These are phyloP conservation scores for Puya raimondii DNA, from an alignment of 176 grass and related monocot species.

Conservation along the genomic window DNA sequence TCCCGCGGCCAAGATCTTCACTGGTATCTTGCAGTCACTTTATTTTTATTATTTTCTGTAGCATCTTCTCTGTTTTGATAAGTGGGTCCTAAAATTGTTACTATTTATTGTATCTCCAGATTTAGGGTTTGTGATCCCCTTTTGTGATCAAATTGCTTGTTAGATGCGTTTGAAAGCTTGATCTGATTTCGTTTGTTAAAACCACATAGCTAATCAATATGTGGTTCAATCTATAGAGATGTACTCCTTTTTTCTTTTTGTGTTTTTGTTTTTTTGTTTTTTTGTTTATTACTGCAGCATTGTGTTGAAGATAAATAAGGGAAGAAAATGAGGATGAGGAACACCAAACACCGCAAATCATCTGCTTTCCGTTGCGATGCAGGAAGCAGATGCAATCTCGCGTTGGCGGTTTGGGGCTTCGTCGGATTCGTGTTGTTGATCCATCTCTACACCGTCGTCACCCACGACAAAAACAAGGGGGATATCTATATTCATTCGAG, in stretches of 20 bases:
- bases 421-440: constrained; percentile 45
- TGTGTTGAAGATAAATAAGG: constrained; percentile 39
- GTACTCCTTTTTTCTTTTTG: background rate
- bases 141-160: no score
- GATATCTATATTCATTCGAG: constrained; percentile 15
- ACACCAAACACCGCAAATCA: constrained; percentile 65
- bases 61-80: background rate
- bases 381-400: constrained; percentile 32
- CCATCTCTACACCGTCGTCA: constrained; percentile 48
- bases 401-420: constrained; percentile 41
- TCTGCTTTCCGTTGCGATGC: constrained; percentile 54
- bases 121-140: no score
- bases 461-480: constrained; percentile 30
- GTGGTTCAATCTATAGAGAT: no score
- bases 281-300: constrained; percentile 38
- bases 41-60: background rate
- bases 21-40: background rate
- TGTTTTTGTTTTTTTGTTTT: background rate
- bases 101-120: no score
- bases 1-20: background rate
- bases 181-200: no score
- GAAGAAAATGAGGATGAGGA: constrained; percentile 48
- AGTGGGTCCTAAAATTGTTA: background rate
- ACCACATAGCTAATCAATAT: no score
- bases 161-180: no score